Evolutionary conservation across 345 rosid genomes (phyloP).

Genomic region (Brassica incana): DNA sequence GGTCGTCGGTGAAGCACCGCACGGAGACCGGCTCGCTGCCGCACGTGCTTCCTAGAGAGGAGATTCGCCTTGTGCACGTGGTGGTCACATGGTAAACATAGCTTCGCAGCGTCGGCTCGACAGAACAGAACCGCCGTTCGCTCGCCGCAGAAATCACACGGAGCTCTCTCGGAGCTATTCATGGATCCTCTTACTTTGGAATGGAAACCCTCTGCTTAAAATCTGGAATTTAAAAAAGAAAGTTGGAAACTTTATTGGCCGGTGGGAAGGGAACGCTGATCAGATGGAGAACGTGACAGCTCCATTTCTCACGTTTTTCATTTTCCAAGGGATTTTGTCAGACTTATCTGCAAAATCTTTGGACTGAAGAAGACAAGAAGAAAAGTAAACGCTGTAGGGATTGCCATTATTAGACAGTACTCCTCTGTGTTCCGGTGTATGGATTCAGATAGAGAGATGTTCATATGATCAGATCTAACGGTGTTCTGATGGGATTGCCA

Average conservation of each 20-base stretch:
- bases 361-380: neutral
- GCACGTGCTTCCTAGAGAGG: conserved; percentile 72
- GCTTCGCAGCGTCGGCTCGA: conserved; percentile 86
- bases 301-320: conserved; percentile 21
- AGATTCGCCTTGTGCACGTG: conserved; percentile 91
- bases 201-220: neutral
- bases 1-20: conserved; percentile 60
- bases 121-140: conserved; percentile 74
- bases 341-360: conserved; percentile 20
- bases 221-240: neutral
- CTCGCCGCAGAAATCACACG: conserved; percentile 82
- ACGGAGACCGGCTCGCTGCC: conserved; percentile 62
- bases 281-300: conserved; percentile 1
- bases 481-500: neutral
- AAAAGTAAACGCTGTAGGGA: neutral
- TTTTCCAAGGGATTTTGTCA: neutral
- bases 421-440: conserved; percentile 15
- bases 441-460: neutral
- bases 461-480: conserved; percentile 21
- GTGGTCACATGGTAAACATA: conserved; percentile 82
- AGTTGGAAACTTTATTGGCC: neutral
- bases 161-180: conserved; percentile 40
- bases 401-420: neutral
- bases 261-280: conserved; percentile 8
- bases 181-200: conserved; percentile 21